Percentiles rank a stretch among this genome's conserved stretches.
Conservation (phyloP, 2,329 filamentous ascomycete genomes). For the Diaporthe citriasiana region DNA sequence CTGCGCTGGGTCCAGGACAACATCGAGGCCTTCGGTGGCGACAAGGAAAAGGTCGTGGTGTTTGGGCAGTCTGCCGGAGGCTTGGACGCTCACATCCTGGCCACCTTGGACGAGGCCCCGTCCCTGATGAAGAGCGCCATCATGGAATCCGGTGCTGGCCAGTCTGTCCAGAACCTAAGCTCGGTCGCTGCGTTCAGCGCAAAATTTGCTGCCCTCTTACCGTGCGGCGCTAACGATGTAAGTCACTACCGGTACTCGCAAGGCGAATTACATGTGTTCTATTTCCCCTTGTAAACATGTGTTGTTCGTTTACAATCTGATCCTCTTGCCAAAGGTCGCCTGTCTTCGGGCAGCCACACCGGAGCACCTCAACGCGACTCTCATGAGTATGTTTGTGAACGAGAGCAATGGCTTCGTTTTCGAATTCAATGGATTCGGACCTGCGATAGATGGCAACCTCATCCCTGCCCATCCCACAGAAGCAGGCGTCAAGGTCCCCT, state of each 20-base stretch:
- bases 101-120: conserved; percentile 47
- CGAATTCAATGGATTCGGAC: conserved; percentile 34
- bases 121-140: conserved; percentile 45
- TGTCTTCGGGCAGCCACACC: conserved; percentile 12
- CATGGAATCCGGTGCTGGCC: conserved; percentile 48
- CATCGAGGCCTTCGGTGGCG: conserved; percentile 60
- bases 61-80: conserved; percentile 37
- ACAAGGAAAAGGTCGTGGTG: conserved; percentile 48
- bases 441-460: conserved; percentile 47
- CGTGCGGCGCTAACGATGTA: conserved; percentile 9
- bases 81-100: conserved; percentile 38
- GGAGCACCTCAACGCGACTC: conserved; percentile 3
- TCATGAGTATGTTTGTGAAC: background rate
- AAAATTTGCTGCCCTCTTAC: conserved; percentile 1
- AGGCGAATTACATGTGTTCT: background rate
- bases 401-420: background rate
- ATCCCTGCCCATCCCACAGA: conserved; percentile 47
- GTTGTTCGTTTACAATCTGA: background rate
- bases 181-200: conserved; percentile 12
- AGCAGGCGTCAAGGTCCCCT: conserved; percentile 47
- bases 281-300: no score
- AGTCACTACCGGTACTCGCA: background rate
- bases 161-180: background rate
- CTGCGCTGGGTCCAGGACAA: conserved; percentile 64
- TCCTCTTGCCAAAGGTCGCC: background rate